These are phyloP conservation scores for Trichoderma cornu-damae DNA, from an alignment of 2,329 filamentous ascomycete species.

Conservation along the genomic window DNA sequence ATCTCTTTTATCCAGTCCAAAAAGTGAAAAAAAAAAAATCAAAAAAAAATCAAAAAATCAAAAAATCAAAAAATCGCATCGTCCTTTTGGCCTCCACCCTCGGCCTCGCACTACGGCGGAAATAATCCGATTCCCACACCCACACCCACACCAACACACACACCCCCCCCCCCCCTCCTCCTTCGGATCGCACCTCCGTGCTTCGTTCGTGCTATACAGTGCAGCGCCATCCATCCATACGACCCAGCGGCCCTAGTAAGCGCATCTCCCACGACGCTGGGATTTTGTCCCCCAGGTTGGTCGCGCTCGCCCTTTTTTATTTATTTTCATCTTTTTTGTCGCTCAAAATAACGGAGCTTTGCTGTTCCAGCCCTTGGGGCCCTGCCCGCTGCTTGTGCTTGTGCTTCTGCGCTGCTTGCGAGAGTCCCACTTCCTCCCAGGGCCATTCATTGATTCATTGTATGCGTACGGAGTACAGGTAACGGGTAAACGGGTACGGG, in stretches of 20 bases:
- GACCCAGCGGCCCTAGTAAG: constrained; percentile 8
- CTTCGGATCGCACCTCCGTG: constrained; percentile 19
- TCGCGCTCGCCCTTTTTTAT: constrained; percentile 1
- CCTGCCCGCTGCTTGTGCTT: not conserved
- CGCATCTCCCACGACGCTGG: constrained; percentile 26
- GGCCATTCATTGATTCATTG: too few species aligned
- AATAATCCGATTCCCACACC: constrained; percentile 33
- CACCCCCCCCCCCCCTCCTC: constrained; percentile 24
- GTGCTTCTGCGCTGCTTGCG: not conserved
- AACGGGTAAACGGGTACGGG: too few species aligned
- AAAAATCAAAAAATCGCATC: too few species aligned
- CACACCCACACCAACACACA: too few species aligned
- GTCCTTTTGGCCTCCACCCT: too few species aligned
- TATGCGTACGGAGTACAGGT: constrained; percentile 2
- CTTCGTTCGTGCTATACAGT: constrained; percentile 23
- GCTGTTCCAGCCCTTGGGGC: constrained; percentile 1
- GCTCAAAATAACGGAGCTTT: constrained; percentile 19
- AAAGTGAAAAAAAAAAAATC: too few species aligned
- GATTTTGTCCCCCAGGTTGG: constrained; percentile 4
- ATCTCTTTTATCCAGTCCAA: not conserved
- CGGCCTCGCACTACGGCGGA: constrained; percentile 25
- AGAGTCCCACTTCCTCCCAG: not conserved
- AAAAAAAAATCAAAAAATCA: too few species aligned
- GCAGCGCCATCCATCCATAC: not conserved
- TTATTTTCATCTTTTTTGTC: too few species aligned